Evolutionary conservation across 148 eudicot species (phyloP), one percentile per base, ranked within the genome.

Genomic region (Silene latifolia): DNA sequence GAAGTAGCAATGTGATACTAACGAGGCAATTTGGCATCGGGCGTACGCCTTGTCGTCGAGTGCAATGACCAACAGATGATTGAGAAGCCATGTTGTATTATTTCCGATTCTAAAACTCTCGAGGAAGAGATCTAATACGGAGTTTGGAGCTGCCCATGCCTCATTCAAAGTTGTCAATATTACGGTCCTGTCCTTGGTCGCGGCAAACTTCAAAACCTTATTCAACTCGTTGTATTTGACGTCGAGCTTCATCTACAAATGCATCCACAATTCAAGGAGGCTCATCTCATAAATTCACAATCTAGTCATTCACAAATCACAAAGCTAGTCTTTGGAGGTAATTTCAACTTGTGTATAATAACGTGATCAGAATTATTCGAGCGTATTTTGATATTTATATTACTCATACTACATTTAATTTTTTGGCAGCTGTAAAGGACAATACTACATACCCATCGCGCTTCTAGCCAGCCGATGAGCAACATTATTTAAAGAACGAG

Each of bases 111-210:
- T 74, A 14, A 83, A 83, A 69, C 86, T 83, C 61, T 80, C 77
- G 15, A 83, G 72, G 58, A 83, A 83, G 39, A 83, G 69, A 74
- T 83, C 86, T 61, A 83, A 83, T 74, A 80, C 61, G 32, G 80
- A 80, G 72, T 80, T 77, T 61, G 86, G 86, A 47, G 69, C 71
- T 24, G 86, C 80, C 81, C 81, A 83, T 64, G 83, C 83, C 46
- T 77, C 74, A 53, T 83, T 83, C 72, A 83, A 66, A 32, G 81
- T 77, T 74, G 83, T 72, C 64, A 83, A 23, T 53, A 80, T 83
- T 8, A 83, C 86, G 25, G 86, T 83, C 3, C 77, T 80, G 3
- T 83, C 81, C 13, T 64, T 63, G 5, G 81, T 80, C 17, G 86
- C 73, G 25, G 86, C 63, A 7, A 67, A 66, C 44, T 80, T 54